A percentile compares a stretch with the other conserved stretches of the same genome.
Conservation (phyloP, 768 basidiomycete species). For the Trametes cingulata region DNA sequence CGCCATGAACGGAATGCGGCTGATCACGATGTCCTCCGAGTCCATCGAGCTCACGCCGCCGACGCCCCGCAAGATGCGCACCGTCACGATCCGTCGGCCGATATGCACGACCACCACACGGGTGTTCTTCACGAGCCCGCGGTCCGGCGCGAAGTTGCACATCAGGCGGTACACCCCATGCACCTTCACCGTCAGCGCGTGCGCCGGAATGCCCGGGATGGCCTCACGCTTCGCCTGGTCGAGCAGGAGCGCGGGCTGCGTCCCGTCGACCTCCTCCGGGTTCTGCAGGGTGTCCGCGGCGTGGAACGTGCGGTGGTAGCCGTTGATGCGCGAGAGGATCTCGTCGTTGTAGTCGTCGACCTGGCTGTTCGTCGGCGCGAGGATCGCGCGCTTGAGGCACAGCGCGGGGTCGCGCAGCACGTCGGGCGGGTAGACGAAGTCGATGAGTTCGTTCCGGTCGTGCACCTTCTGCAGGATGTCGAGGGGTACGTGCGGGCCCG, state of each 20-base stretch:
- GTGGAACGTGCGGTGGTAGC: slow-evolving; percentile 27
- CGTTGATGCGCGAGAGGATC: slow-evolving; percentile 32
- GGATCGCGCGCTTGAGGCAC: slow-evolving; percentile 36
- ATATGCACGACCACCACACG: slow-evolving; percentile 36
- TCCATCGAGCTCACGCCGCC: slow-evolving; percentile 19
- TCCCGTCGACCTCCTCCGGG: slow-evolving; percentile 20
- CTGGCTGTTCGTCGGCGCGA: slow-evolving; percentile 40
- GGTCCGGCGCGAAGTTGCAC: slow-evolving; percentile 40
- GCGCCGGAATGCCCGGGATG: slow-evolving; percentile 28
- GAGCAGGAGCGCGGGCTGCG: slow-evolving; percentile 24
- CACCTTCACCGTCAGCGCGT: slow-evolving; percentile 34
- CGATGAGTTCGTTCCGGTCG: slow-evolving; percentile 24
- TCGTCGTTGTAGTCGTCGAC: slow-evolving; percentile 38
- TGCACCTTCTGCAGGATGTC: slow-evolving; percentile 23
- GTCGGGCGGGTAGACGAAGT: slow-evolving; percentile 32
- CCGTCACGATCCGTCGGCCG: slow-evolving; percentile 26
- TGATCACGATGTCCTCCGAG: slow-evolving; percentile 30
- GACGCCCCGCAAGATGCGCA: slow-evolving; percentile 27
- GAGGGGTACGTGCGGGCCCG: slow-evolving; percentile 28
- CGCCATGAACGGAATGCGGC: slow-evolving; percentile 30
- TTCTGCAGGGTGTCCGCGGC: slow-evolving; percentile 30
- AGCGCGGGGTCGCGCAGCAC: slow-evolving; percentile 27
- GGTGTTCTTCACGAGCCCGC: slow-evolving; percentile 43
- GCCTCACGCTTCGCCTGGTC: slow-evolving; percentile 25
- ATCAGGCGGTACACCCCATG: slow-evolving; percentile 37